Percentiles rank a stretch among this genome's conserved stretches.
These are phyloP conservation scores for Pleurotus tuber-regium DNA, from an alignment of 768 basidiomycete species.

Conservation along the genomic window DNA sequence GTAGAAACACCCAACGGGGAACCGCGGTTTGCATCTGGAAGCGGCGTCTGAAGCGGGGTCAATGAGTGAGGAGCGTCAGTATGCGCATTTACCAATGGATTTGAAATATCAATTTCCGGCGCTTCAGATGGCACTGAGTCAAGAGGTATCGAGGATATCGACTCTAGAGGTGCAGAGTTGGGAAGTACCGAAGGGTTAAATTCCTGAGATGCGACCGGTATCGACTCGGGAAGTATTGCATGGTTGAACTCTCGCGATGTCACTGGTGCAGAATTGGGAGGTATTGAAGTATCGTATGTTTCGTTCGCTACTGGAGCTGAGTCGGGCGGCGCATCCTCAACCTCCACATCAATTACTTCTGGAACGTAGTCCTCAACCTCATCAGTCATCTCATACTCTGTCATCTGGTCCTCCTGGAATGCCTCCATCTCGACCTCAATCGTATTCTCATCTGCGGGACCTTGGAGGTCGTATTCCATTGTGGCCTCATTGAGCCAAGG, in stretches of 20 bases:
- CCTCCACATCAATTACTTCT: slow-evolving; percentile 38
- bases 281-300: slow-evolving; percentile 11
- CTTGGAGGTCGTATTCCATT: slow-evolving; percentile 58
- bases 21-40: too few species aligned
- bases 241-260: not conserved
- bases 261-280: not conserved
- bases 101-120: too few species aligned
- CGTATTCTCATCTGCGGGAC: slow-evolving; percentile 29
- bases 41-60: too few species aligned
- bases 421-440: slow-evolving; percentile 71
- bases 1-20: too few species aligned
- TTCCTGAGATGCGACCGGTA: not conserved
- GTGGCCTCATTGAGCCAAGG: slow-evolving; percentile 51
- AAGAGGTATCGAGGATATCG: not conserved
- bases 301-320: slow-evolving; percentile 21
- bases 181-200: not conserved
- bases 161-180: not conserved
- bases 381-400: slow-evolving; percentile 59
- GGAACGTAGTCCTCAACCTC: slow-evolving; percentile 29
- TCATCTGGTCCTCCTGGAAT: slow-evolving; percentile 39
- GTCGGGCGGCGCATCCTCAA: slow-evolving; percentile 39
- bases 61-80: too few species aligned
- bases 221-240: not conserved
- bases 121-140: not conserved
- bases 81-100: too few species aligned